phyloP scores from a whole-genome alignment of 805 yeast genomes.

The Pichia cephalocereana region DNA sequence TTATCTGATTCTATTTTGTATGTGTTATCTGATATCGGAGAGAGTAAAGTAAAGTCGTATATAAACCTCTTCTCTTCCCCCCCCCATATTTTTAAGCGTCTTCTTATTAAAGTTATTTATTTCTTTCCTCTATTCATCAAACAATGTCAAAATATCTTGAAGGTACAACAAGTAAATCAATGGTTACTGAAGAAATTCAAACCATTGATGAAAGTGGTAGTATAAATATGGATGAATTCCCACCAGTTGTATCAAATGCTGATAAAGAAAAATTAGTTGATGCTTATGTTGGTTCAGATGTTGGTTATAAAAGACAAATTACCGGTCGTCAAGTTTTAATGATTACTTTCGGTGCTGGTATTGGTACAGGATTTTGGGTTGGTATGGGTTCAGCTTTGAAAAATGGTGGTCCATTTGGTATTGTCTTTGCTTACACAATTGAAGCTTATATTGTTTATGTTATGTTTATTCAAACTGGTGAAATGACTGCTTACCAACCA shows the following conservation, averaged over 20 bases:
- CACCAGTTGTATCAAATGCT: constrained; percentile 16
- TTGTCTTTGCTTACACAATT: constrained; percentile 47
- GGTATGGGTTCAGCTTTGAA: constrained; percentile 44
- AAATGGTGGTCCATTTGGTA: constrained; percentile 38
- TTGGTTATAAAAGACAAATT: constrained; percentile 25
- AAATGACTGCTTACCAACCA: constrained; percentile 49
- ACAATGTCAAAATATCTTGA: not conserved
- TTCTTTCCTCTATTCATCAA: no score
- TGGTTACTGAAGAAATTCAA: constrained; percentile 1
- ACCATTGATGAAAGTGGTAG: constrained; percentile 2
- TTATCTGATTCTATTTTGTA: no score
- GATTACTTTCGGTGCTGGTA: constrained; percentile 79
- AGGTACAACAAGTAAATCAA: not conserved
- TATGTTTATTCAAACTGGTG: constrained; percentile 58
- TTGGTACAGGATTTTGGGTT: constrained; percentile 66
- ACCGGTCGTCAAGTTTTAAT: constrained; percentile 45
- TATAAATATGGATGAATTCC: constrained; percentile 1
- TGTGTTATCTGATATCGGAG: no score
- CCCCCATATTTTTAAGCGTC: no score
- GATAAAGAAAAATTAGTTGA: constrained; percentile 22
- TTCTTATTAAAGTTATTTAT: no score
- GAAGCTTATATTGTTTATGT: constrained; percentile 51
- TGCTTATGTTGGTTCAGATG: constrained; percentile 11
- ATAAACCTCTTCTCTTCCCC: no score
- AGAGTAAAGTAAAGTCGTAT: no score